These are phyloP conservation scores for Podospora comata DNA, from an alignment of 495 filamentous ascomycete genomes.

Conservation along the genomic window DNA sequence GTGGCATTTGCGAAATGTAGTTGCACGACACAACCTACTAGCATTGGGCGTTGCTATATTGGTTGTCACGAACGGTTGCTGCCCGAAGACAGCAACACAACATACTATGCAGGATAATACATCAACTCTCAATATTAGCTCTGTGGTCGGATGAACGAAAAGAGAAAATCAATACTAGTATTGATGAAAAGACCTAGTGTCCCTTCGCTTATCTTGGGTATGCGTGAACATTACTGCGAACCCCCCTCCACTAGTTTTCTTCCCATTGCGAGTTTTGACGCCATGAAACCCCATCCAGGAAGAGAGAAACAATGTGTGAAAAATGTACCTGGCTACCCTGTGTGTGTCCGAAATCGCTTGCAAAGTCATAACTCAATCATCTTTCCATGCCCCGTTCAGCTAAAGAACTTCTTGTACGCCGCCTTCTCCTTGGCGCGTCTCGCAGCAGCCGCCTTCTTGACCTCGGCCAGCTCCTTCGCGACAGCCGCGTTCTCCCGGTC, in stretches of 20 bases:
- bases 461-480: constrained; percentile 64
- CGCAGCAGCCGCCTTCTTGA: constrained; percentile 71
- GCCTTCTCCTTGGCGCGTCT: constrained; percentile 82
- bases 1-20: not conserved
- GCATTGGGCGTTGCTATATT: not conserved
- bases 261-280: not conserved
- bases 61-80: not conserved
- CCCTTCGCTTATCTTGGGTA: not conserved
- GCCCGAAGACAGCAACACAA: not conserved
- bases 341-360: not conserved
- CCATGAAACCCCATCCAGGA: not conserved
- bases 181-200: not conserved
- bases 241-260: not conserved
- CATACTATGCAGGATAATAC: not conserved
- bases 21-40: not conserved
- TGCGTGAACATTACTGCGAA: not conserved
- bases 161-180: not conserved
- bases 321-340: not conserved
- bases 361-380: not conserved
- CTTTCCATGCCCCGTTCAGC: constrained; percentile 18
- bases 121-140: not conserved
- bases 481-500: constrained; percentile 76
- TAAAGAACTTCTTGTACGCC: constrained; percentile 85
- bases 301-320: not conserved
- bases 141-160: not conserved